Percentiles rank a stretch among this genome's conserved stretches.
These are phyloP conservation scores for Hyaloscypha finlandica DNA, from an alignment of 495 filamentous ascomycete genomes.

Conservation along the genomic window DNA sequence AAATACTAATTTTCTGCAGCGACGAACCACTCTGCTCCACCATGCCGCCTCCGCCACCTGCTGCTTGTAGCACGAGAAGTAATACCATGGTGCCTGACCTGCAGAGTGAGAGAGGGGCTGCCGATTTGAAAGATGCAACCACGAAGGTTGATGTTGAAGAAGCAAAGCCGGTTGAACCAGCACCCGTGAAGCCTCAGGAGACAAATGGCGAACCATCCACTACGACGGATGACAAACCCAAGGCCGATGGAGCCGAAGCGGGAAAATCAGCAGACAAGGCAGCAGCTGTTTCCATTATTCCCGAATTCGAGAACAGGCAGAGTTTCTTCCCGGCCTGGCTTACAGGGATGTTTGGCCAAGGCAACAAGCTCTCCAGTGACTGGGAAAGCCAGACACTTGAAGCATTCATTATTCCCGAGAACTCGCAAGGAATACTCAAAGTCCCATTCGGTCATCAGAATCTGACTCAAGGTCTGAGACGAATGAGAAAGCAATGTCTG, in stretches of 20 bases:
- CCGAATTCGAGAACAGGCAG: background rate
- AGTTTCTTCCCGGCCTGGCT: background rate
- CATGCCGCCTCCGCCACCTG: background rate
- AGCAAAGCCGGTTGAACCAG: background rate
- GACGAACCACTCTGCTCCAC: background rate
- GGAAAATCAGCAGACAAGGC: background rate
- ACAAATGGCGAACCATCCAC: background rate
- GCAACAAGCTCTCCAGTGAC: background rate
- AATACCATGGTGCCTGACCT: background rate
- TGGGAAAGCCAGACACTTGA: background rate
- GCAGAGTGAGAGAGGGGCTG: background rate
- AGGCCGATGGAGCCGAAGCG: background rate
- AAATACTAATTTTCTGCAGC: background rate
- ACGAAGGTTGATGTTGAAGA: background rate
- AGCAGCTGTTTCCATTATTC: background rate
- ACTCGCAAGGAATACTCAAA: background rate
- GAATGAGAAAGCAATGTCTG: background rate
- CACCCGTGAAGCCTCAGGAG: background rate
- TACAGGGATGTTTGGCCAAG: background rate
- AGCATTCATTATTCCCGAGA: background rate
- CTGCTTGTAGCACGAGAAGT: background rate
- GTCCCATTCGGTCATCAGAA: background rate
- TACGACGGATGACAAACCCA: background rate
- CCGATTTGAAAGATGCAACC: background rate
- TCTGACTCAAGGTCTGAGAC: background rate